Conservation (phyloP, 805 yeast genomes). For the Kuraishia ogatae region DNA sequence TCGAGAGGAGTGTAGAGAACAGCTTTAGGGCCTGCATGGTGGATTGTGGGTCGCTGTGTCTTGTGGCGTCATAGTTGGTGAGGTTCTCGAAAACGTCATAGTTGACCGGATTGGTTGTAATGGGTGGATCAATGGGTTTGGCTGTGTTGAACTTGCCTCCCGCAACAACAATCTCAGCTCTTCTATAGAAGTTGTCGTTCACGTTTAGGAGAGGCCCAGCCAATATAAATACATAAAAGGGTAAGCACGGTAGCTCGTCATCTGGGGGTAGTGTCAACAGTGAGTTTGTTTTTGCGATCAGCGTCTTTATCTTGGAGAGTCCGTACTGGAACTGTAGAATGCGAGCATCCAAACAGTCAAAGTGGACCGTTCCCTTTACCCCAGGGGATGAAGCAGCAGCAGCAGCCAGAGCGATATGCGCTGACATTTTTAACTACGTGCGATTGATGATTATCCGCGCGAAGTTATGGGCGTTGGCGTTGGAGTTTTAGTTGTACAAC, state of each 20-base stretch:
- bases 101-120: slow-evolving; percentile 23
- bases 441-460: background rate
- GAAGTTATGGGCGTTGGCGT: background rate
- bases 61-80: slow-evolving; percentile 21
- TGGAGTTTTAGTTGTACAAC: background rate
- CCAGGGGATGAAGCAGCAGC: slow-evolving; percentile 24
- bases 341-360: slow-evolving; percentile 46
- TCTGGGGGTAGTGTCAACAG: slow-evolving; percentile 8
- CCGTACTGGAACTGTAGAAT: slow-evolving; percentile 53
- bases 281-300: slow-evolving; percentile 16
- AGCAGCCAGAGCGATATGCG: slow-evolving; percentile 21
- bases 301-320: slow-evolving; percentile 23
- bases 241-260: slow-evolving; percentile 14
- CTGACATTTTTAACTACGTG: slow-evolving; percentile 1
- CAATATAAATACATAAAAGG: slow-evolving; percentile 25
- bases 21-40: slow-evolving; percentile 16
- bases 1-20: slow-evolving; percentile 18
- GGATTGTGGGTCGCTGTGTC: slow-evolving; percentile 12
- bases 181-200: slow-evolving; percentile 27
- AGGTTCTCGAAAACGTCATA: slow-evolving; percentile 26
- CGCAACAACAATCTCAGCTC: slow-evolving; percentile 26
- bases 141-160: slow-evolving; percentile 35
- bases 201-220: slow-evolving; percentile 33
- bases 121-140: slow-evolving; percentile 29
- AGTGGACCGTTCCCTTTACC: slow-evolving; percentile 20